Evolutionary conservation across 164 flowering plant genomes (phyloP), one percentile per base, ranked within the genome.

Genomic region (Umbilicus rupestris): DNA sequence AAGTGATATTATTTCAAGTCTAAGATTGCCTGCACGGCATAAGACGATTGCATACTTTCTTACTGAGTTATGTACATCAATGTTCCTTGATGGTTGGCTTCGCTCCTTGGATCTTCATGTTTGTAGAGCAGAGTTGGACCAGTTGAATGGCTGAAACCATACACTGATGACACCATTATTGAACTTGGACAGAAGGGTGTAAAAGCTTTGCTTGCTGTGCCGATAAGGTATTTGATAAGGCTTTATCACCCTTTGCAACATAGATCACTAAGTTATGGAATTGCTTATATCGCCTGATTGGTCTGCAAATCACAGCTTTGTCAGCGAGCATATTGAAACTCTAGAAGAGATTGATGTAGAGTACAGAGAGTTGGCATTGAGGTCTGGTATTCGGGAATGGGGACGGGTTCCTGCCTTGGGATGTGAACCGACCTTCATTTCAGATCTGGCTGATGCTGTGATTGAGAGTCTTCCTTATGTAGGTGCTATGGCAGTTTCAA

Each of bases 281-380:
- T 12, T n/a, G 31, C 44, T 62, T n/a, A 11, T 68, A 30, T 20
- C 55, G 35, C 7, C 46, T n/a, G 20, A 41, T 63, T 58, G 42
- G 29, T 15, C 12, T 55, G 33, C 33, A 46, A 55, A 69, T 67
- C 65, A 46, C 91, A 90, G 98, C 72, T 92, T 90, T 82, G 98
- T 92, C 29, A 93, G 98, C 66, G 98, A 93, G 80, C 98, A 93
- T 75, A 93, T 93, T 74, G 98, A 93, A 78, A 94, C 98, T 47
- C 80, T 94, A 24, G 98, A 94, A 78, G 99, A 94, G 78, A 94
- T 94, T 58, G 99, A 94, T 74, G 96, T 94, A 28, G 97, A 94
- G 75, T 94, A 94, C 76, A 91, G 83, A 77, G 97, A 89, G 83
- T 82, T 94, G 76, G 99, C 99, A 62, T 68, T 91, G 45, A 71